Conservation (phyloP, 2,329 filamentous ascomycete genomes). For the Periconia digitata region DNA sequence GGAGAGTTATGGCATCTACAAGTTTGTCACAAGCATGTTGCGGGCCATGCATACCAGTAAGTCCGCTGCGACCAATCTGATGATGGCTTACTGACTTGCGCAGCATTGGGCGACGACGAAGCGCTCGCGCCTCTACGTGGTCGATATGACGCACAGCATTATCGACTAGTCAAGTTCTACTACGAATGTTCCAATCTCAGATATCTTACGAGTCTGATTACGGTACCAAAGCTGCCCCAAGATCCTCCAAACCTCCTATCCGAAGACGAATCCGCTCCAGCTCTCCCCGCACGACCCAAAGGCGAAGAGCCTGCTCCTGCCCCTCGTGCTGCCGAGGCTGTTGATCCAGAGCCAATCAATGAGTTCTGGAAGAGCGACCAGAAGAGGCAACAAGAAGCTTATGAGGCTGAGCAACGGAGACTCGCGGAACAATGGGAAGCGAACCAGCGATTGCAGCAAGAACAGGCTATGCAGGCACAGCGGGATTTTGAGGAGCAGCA, state of each 20-base stretch:
- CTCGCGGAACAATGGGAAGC: conserved; percentile 85
- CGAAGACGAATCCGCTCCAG: conserved; percentile 78
- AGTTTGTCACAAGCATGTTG: conserved; percentile 99
- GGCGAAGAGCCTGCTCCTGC: conserved; percentile 62
- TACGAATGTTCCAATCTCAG: conserved; percentile 98
- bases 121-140: conserved; percentile 84
- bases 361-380: conserved; percentile 98
- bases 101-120: conserved; percentile 89
- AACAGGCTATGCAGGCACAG: conserved; percentile 82
- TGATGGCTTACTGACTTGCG: conserved; percentile 9
- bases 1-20: conserved; percentile 99
- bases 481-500: conserved; percentile 97
- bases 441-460: conserved; percentile 77
- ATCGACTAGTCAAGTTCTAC: conserved; percentile 95
- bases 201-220: conserved; percentile 94
- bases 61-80: conserved; percentile 31
- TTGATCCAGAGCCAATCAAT: conserved; percentile 91
- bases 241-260: conserved; percentile 87
- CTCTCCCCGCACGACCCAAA: conserved; percentile 73
- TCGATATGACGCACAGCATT: conserved; percentile 93
- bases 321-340: conserved; percentile 61
- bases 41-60: conserved; percentile 93
- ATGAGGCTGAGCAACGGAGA: conserved; percentile 88
- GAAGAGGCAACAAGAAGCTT: conserved; percentile 87
- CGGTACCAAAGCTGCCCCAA: conserved; percentile 91